Percentiles rank a stretch among this genome's conserved stretches.
Conservation (phyloP, 345 rosid species). For the Eucalyptus sideroxylon region DNA sequence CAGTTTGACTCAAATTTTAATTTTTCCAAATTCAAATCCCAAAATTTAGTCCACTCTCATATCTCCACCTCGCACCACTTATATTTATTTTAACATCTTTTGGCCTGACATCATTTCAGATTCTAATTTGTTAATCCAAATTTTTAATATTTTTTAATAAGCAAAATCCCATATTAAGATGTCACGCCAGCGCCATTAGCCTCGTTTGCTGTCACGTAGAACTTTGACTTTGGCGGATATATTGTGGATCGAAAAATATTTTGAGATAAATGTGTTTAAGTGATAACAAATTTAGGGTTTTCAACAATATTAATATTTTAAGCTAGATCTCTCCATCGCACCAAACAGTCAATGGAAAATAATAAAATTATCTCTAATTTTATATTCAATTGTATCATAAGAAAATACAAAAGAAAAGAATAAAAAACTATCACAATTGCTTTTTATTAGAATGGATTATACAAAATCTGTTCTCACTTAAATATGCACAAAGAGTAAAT, state of each 20-base stretch:
- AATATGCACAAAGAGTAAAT: no score
- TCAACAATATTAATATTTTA: background rate
- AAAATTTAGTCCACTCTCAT: background rate
- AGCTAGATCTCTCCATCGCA: background rate
- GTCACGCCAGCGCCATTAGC: background rate
- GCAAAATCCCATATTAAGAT: background rate
- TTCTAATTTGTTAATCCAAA: background rate
- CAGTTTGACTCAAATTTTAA: background rate
- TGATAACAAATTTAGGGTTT: background rate
- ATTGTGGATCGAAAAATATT: background rate
- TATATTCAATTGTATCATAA: background rate
- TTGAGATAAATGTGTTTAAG: background rate
- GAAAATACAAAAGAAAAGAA: background rate
- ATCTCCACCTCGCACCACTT: background rate
- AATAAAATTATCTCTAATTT: background rate
- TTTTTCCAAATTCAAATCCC: background rate
- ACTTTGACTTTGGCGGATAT: background rate
- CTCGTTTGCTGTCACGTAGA: background rate
- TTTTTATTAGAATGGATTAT: no score
- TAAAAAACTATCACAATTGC: accelerated
- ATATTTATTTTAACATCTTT: background rate
- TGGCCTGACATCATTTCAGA: background rate
- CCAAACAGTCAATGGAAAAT: background rate
- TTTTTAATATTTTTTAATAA: background rate
- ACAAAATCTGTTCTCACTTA: background rate